Base-by-base conservation (phyloP, 257 asterid species). In the Agastache rugosa region DNA sequence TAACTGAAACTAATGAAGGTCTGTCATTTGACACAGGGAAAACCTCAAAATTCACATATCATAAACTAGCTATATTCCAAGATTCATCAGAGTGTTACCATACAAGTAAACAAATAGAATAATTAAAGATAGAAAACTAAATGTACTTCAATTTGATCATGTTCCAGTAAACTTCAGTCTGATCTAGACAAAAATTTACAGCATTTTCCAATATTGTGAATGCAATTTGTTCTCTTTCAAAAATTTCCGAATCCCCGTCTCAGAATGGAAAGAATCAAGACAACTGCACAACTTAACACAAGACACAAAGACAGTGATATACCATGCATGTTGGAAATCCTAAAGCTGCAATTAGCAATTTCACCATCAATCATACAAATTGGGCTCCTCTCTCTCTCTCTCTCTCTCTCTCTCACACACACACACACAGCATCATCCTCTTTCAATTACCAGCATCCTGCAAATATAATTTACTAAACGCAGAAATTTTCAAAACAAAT, bases 321-420 rank as follows among this genome's bases (percentile, higher is more conserved):
- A 79, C 77, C 85, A 53, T 69, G 67, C 14, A 20, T 39, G 8
- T 55, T 45, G 5, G 14, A 14, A 47, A 35, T 48, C 17, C 20
- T 1, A 11, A 44, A 56, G 35, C 77, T 59, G 45, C 39, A 60
- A 15, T 53, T 35, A 74, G 47, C 54, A 72, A 66, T 14, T 14
- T 44, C 48, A 4, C 17, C 42, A 72, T 44, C 25, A 29, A 50
- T 9, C 65, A 60, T 6, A 19, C 54, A 54, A 31, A 42, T 25
- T n/a, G 17, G 42, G 0, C 27, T 22, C 42, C 41, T 12, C 63
- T 6, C 51, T 11, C 31, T n/a, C 62, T 16, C 25, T 22, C 19
- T 16, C 42, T 8, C 3, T 42, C 58, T 15, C 6, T 10, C 9
- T 9, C 29, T 9, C 29, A 7, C 4, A 7, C 14, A 2, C 8